Conservation (phyloP, 768 basidiomycete genomes). For the Kwoniella sp. region DNA sequence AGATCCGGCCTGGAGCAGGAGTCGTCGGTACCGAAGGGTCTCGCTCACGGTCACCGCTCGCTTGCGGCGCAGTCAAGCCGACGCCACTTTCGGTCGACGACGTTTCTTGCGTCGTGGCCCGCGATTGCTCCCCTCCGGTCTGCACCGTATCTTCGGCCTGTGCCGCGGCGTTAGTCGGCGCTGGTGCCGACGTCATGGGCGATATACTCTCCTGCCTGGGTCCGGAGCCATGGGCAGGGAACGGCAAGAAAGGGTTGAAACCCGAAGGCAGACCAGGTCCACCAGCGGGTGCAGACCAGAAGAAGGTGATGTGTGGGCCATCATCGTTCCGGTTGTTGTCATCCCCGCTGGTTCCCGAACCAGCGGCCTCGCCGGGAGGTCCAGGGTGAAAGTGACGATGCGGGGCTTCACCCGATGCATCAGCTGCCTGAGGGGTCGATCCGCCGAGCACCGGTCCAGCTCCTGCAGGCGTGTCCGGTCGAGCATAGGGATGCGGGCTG, state of each 20-base stretch:
- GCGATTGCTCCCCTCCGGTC: too few species aligned
- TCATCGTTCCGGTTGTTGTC: neutral
- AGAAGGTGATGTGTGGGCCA: conserved; percentile 7
- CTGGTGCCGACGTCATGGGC: neutral
- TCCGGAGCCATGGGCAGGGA: neutral
- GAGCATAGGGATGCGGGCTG: conserved; percentile 25
- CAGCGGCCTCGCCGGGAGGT: too few species aligned
- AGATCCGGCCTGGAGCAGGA: conserved; percentile 3
- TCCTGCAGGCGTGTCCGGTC: too few species aligned
- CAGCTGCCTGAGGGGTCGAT: too few species aligned
- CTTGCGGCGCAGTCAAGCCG: neutral
- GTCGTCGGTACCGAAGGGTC: neutral
- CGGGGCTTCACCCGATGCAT: too few species aligned
- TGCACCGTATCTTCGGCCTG: too few species aligned
- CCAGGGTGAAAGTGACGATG: neutral
- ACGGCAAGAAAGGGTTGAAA: neutral
- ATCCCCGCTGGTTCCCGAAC: neutral
- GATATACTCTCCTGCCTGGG: neutral
- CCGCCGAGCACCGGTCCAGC: too few species aligned
- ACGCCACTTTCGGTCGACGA: too few species aligned
- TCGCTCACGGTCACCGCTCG: neutral
- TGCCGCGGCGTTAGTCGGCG: too few species aligned
- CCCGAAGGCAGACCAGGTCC: neutral
- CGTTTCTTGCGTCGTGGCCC: too few species aligned
- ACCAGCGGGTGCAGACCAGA: conserved; percentile 2